A percentile compares a stretch with the other conserved stretches of the same genome.
Evolutionary conservation across 768 basidiomycete genomes (phyloP).

Genomic region (Strobilomyces confusus): DNA sequence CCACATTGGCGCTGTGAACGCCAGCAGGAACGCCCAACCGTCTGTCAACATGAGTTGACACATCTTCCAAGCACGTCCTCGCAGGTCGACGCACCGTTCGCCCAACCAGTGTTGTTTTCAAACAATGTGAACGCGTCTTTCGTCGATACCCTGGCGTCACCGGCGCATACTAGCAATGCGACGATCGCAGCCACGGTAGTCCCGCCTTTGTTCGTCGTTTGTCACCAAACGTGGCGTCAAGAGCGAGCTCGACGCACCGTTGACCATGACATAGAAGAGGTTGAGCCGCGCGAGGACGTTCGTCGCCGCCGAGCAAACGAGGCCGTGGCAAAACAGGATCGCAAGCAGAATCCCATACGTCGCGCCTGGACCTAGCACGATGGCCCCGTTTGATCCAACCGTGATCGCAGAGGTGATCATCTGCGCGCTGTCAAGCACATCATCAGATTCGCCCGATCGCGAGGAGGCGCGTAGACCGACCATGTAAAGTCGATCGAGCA

Average conservation of each 20-base stretch:
- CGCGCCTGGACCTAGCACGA: constrained; percentile 50
- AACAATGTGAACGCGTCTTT: constrained; percentile 64
- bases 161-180: constrained; percentile 53
- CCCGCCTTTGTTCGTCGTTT: constrained; percentile 41
- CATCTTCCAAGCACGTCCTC: background rate
- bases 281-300: constrained; percentile 63
- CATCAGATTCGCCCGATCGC: background rate
- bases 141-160: constrained; percentile 57
- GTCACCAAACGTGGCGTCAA: background rate
- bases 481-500: constrained; percentile 75
- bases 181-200: constrained; percentile 63
- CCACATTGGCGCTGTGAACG: constrained; percentile 79
- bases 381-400: constrained; percentile 52
- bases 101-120: constrained; percentile 71
- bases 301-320: constrained; percentile 71
- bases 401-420: constrained; percentile 73
- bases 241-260: constrained; percentile 38
- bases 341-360: constrained; percentile 66
- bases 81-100: constrained; percentile 41
- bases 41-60: constrained; percentile 34
- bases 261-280: constrained; percentile 64
- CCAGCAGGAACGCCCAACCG: constrained; percentile 69
- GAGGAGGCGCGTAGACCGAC: constrained; percentile 24
- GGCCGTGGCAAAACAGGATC: constrained; percentile 61
- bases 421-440: constrained; percentile 45